Evolutionary conservation across 179 eudicot species (phyloP), one percentile per base, ranked within the genome.

Genomic region (Beta macrorhiza): DNA sequence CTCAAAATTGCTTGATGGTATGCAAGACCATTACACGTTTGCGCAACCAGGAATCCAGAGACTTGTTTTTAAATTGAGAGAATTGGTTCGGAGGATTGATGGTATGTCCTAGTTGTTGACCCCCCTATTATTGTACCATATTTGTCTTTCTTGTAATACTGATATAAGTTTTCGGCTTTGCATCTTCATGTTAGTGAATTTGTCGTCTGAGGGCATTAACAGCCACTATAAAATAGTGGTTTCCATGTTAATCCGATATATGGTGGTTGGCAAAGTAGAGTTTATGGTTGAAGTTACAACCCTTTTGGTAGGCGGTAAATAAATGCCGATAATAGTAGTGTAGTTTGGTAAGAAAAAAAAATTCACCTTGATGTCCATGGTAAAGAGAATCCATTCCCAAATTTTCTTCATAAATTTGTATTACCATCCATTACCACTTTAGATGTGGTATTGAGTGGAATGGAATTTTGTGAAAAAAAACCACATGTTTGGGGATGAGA

Each of bases 11-110:
- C 97, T 93, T 62, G 99, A 92, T 79, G 97, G 98, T 55, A 93
- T 96, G 98, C 99, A 96, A 86, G 98, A 96, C 81, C 98, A 93
- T 87, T 96, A 93, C 86, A 96, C 99, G 5, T 96, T 96, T 90
- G 99, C 99, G 79, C 99, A 96, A 84, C 99, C 99, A 11, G 99
- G 98, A 82, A 95, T 95, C 81, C 99, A 95, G 83, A 87, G 98
- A 80, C 99, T 96, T 57, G 99, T 96, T 75, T 96, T 93, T 80
- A 96, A 92, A 90, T 89, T 96, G 72, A 96, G 94, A 91, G 99
- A 96, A 81, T 83, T 93, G 82, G 94, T 96, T 77, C 85, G 91
- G 78, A 90, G 99, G 81, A 96, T 96, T 80, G 97, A 96, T 83
- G 99, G 99, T 96, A 82, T 71, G 84, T 32, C 80, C 73, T 49